Base-by-base conservation (phyloP, 768 basidiomycete genomes). In the Filobasidium floriforme region DNA sequence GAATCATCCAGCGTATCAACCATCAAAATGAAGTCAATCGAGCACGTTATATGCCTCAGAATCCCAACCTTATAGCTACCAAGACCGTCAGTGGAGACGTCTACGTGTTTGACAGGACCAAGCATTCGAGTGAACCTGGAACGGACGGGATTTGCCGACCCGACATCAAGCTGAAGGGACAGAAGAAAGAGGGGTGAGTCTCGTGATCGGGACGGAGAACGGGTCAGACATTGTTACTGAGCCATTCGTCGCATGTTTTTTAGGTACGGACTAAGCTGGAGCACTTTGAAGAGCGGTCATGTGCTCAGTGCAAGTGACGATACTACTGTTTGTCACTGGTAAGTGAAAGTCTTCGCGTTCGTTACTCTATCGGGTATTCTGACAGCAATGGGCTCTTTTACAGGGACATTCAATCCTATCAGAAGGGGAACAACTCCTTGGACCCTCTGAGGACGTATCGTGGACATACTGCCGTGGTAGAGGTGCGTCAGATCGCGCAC, bases 1-100 rank as follows among this genome's bases (percentile, higher is more conserved):
- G 89, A 73, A 85, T 94, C 78, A 89, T 87, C 40, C 96, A 99
- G 77, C 87, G 85, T 71, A 98, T 99, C 81, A 93, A 92, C 77
- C 96, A 99, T 78, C 84, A 84, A 4, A 90, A 92, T 49, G 96
- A 99, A 77, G 90, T 98, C 74, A 99, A 99, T 80, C 83, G 92
- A 52, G 96, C 96, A 67, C 86, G 96, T 61, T 99, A 98, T 79
- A 98, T 98, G 93, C 96, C 96, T 7, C 94, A 98, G 79, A 99
- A 98, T 75, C 90, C 92, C 1, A 90, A 98, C 80, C 79, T 99
- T 71, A 89, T 99, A 70, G 96, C 96, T 15, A 98, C 94, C 12
- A 98, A 98, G 79, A 81, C 92, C 24, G 85, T 92, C 9, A 86
- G 85, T 7, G 96, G 94, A 15, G 90, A 96, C 69, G 90, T 98